These are phyloP conservation scores for Detonula confervacea DNA, from an alignment of 352 stramenopile species.

Conservation along the genomic window DNA sequence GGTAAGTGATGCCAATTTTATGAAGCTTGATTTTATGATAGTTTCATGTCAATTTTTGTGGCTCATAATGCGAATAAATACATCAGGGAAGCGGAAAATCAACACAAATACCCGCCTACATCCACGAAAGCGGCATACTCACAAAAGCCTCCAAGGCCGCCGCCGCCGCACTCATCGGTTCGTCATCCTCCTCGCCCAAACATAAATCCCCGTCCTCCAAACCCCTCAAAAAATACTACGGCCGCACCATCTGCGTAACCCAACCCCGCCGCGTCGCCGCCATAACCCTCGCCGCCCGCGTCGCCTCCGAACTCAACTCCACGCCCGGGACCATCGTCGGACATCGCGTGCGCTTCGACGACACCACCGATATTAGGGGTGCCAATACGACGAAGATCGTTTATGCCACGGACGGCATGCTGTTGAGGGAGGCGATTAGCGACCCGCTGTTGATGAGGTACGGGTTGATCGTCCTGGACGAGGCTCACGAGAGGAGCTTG, in stretches of 20 bases:
- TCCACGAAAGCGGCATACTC: constrained; percentile 53
- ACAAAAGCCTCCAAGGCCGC: constrained; percentile 30
- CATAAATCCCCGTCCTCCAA: background rate
- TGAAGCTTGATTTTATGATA: no score
- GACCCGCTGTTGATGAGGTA: constrained; percentile 83
- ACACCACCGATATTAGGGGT: constrained; percentile 77
- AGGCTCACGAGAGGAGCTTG: constrained; percentile 86
- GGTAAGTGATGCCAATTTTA: no score
- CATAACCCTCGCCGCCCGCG: constrained; percentile 96
- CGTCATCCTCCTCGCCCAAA: constrained; percentile 18
- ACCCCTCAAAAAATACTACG: constrained; percentile 40
- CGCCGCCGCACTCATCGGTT: background rate
- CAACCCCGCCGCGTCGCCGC: constrained; percentile 98
- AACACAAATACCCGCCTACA: constrained; percentile 79
- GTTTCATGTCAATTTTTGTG: constrained; percentile 4
- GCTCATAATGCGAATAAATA: constrained; percentile 13
- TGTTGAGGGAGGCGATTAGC: constrained; percentile 75
- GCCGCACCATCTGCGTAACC: constrained; percentile 95
- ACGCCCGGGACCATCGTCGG: constrained; percentile 82
- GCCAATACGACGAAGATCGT: constrained; percentile 82
- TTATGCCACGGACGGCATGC: constrained; percentile 85
- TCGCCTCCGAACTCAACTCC: constrained; percentile 94
- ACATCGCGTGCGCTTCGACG: constrained; percentile 94
- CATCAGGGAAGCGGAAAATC: constrained; percentile 48
- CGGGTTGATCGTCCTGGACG: constrained; percentile 85